phyloP scores from a whole-genome alignment of 164 flowering plant genomes.

The Nymphaea thermarum region DNA sequence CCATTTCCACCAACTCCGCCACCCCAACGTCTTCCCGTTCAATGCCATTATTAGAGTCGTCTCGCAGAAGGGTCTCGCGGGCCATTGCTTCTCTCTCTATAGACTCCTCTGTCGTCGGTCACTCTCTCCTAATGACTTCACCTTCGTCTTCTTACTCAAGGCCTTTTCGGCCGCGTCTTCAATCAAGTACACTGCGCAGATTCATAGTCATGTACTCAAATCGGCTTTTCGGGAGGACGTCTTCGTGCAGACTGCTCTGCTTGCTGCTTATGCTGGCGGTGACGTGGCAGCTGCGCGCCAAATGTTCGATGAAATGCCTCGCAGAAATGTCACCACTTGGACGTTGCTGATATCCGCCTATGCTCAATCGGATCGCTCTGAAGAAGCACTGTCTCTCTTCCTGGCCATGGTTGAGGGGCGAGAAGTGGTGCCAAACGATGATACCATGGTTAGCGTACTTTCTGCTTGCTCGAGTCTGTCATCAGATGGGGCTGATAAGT shows the following conservation, averaged over 20 bases:
- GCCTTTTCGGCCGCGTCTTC: slow-evolving; percentile 20
- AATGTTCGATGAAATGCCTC: slow-evolving; percentile 57
- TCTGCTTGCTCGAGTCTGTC: slow-evolving; percentile 51
- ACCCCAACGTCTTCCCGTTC: slow-evolving; percentile 51
- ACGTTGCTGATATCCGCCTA: slow-evolving; percentile 50
- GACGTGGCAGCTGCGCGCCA: slow-evolving; percentile 28
- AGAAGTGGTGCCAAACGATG: slow-evolving; percentile 31
- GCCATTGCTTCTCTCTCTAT: slow-evolving; percentile 22
- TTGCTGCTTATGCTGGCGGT: slow-evolving; percentile 28
- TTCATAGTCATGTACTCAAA: slow-evolving; percentile 38
- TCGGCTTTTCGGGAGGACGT: slow-evolving; percentile 26
- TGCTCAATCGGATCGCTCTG: slow-evolving; percentile 24
- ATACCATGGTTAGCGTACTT: slow-evolving; percentile 54
- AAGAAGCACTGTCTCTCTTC: slow-evolving; percentile 38
- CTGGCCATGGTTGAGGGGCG: slow-evolving; percentile 27
- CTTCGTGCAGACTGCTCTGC: slow-evolving; percentile 38
- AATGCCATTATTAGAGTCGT: slow-evolving; percentile 45
- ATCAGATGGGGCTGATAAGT: slow-evolving; percentile 22
- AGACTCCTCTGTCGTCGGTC: slow-evolving; percentile 16
- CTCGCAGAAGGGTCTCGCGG: slow-evolving; percentile 22
- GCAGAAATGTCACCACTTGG: slow-evolving; percentile 32
- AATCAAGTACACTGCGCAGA: slow-evolving; percentile 13
- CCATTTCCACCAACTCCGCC: slow-evolving; percentile 24
- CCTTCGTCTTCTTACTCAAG: slow-evolving; percentile 53
- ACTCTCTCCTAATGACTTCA: slow-evolving; percentile 42